A percentile compares a stretch with the other conserved stretches of the same genome.
Conservation (phyloP, 2,329 filamentous ascomycete genomes). For the Juglanconis juglandina region DNA sequence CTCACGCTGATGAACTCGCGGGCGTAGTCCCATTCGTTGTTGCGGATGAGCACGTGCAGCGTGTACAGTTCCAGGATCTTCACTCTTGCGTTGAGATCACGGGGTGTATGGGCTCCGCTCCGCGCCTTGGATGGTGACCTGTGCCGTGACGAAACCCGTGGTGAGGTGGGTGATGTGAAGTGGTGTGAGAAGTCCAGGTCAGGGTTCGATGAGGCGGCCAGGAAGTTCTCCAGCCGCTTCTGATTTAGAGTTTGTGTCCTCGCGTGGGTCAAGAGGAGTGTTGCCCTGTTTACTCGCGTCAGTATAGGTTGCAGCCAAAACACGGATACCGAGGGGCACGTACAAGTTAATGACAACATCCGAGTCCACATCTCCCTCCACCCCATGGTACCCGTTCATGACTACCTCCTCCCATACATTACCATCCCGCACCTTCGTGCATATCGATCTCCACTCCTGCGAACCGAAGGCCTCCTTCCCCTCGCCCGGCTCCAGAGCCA, state of each 20-base stretch:
- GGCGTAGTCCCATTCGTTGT: slow-evolving; percentile 95
- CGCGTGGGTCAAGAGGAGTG: slow-evolving; percentile 85
- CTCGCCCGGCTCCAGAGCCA: slow-evolving; percentile 85
- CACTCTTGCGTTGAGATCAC: slow-evolving; percentile 78
- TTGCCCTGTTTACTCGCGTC: slow-evolving; percentile 59
- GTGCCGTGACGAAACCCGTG: slow-evolving; percentile 34
- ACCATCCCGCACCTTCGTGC: slow-evolving; percentile 81
- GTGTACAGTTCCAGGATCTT: slow-evolving; percentile 95
- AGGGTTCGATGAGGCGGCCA: slow-evolving; percentile 71
- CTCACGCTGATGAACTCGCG: slow-evolving; percentile 84
- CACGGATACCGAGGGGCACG: slow-evolving; percentile 29
- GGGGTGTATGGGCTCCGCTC: slow-evolving; percentile 74
- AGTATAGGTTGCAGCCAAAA: slow-evolving; percentile 18
- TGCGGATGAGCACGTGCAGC: slow-evolving; percentile 87
- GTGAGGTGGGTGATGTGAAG: slow-evolving; percentile 47
- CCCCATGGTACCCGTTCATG: slow-evolving; percentile 78
- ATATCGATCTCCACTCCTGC: slow-evolving; percentile 78
- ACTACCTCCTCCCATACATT: slow-evolving; percentile 94
- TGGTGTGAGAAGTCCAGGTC: slow-evolving; percentile 68
- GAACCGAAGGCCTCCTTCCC: slow-evolving; percentile 85
- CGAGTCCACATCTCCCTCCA: slow-evolving; percentile 86
- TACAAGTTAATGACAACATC: slow-evolving; percentile 90
- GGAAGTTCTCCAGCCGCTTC: slow-evolving; percentile 80
- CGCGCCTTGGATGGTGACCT: slow-evolving; percentile 45
- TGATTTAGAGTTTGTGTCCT: slow-evolving; percentile 81